phyloP scores from a whole-genome alignment of 1,139 yeast genomes.

The Scheffersomyces lignicola region DNA sequence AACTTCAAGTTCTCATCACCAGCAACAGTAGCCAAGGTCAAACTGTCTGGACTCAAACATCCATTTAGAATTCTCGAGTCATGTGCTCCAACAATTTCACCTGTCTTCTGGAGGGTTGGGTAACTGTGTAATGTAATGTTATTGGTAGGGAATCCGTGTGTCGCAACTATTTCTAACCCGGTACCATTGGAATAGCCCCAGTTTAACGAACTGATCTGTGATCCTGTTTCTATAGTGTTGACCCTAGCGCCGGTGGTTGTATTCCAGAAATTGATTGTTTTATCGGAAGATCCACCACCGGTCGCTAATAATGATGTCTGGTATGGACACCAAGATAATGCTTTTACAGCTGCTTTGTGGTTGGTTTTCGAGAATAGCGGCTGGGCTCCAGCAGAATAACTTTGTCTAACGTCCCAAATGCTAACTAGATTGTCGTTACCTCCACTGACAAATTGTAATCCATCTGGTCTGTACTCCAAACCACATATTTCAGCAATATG shows the following conservation, averaged over 20 bases:
- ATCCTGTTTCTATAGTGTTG: constrained; percentile 86
- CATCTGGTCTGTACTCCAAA: constrained; percentile 80
- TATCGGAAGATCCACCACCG: constrained; percentile 95
- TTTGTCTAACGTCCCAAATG: constrained; percentile 90
- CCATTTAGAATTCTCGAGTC: constrained; percentile 86
- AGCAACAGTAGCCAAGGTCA: constrained; percentile 90
- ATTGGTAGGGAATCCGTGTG: constrained; percentile 93
- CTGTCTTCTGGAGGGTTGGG: constrained; percentile 84
- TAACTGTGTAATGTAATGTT: constrained; percentile 81
- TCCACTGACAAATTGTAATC: constrained; percentile 84
- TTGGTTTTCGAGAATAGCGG: constrained; percentile 78
- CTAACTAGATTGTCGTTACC: constrained; percentile 94
- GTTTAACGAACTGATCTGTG: constrained; percentile 87
- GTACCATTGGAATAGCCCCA: constrained; percentile 83
- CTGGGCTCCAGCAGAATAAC: constrained; percentile 24
- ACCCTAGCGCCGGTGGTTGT: constrained; percentile 86
- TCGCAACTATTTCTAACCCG: constrained; percentile 84
- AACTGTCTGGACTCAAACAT: constrained; percentile 85
- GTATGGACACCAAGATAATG: constrained; percentile 93
- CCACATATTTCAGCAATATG: constrained; percentile 96
- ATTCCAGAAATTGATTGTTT: constrained; percentile 93
- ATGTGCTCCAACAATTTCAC: constrained; percentile 85
- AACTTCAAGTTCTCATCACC: constrained; percentile 96
- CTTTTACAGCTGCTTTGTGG: constrained; percentile 95
- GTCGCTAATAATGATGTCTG: constrained; percentile 82